These are phyloP conservation scores for Leccinum rimulosum DNA, from an alignment of 768 basidiomycete genomes.

Conservation along the genomic window DNA sequence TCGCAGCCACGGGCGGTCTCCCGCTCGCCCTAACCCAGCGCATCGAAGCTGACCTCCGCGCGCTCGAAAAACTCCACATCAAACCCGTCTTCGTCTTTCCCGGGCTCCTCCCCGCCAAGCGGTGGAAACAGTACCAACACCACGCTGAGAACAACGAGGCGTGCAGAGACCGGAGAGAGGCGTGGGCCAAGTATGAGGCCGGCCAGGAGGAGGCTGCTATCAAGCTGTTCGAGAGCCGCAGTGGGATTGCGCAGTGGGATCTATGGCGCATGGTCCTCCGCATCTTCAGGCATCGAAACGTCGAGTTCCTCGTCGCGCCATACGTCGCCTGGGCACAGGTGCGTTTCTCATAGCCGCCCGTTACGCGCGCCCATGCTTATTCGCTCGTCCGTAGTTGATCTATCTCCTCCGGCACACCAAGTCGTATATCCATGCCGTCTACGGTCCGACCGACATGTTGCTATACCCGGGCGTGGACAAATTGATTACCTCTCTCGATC, in stretches of 20 bases:
- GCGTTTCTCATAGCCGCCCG: constrained; percentile 29
- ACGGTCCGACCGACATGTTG: constrained; percentile 85
- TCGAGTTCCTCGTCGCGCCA: constrained; percentile 95
- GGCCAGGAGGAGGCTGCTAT: constrained; percentile 90
- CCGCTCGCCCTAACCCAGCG: constrained; percentile 84
- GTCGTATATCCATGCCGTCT: constrained; percentile 92
- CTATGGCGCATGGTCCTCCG: constrained; percentile 92
- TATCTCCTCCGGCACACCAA: constrained; percentile 94
- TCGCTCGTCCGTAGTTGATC: constrained; percentile 60
- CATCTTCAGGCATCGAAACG: constrained; percentile 90
- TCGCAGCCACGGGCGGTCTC: constrained; percentile 93
- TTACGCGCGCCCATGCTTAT: constrained; percentile 3
- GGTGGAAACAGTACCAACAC: constrained; percentile 56
- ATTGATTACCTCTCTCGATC: constrained; percentile 86
- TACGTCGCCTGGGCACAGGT: constrained; percentile 97
- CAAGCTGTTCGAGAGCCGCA: constrained; percentile 76
- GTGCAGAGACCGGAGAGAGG: constrained; percentile 74
- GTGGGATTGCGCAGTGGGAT: constrained; percentile 78
- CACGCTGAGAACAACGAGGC: constrained; percentile 60
- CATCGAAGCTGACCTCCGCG: constrained; percentile 89
- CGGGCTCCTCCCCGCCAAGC: constrained; percentile 77
- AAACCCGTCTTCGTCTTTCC: constrained; percentile 99
- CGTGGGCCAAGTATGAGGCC: constrained; percentile 92
- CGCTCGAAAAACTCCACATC: constrained; percentile 87
- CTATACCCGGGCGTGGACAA: constrained; percentile 87